These are phyloP conservation scores for Fusarium decemcellulare DNA, from an alignment of 2,329 filamentous ascomycete genomes.

Conservation along the genomic window DNA sequence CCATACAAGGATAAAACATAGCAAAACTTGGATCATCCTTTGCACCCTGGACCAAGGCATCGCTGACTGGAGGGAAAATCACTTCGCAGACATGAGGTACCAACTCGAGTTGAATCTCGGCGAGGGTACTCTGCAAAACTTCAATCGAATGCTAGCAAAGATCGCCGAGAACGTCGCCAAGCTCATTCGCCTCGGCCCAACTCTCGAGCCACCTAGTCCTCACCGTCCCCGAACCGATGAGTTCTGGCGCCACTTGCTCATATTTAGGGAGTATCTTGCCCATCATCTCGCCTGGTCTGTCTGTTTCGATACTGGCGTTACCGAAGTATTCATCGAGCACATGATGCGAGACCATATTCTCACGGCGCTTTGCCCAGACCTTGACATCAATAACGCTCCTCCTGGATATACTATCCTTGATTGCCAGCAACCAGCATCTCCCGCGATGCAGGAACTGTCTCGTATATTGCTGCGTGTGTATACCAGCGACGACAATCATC, in stretches of 20 bases:
- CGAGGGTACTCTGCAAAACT: neutral
- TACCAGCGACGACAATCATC: neutral
- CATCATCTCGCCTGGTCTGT: conserved; percentile 7
- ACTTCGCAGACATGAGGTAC: conserved; percentile 11
- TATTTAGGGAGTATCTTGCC: neutral
- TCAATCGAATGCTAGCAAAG: neutral
- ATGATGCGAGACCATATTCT: conserved; percentile 23
- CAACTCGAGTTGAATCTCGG: conserved; percentile 18
- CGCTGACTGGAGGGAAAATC: neutral
- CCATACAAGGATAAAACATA: neutral
- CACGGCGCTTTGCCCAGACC: conserved; percentile 14
- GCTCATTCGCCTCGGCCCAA: conserved; percentile 10
- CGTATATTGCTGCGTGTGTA: neutral
- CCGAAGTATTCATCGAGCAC: conserved; percentile 12
- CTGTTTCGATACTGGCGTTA: conserved; percentile 28
- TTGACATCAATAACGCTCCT: neutral
- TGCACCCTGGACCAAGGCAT: neutral
- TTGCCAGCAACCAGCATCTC: neutral
- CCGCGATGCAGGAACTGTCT: neutral
- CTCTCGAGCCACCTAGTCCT: neutral
- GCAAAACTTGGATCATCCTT: conserved; percentile 6
- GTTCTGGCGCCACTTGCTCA: conserved; percentile 4
- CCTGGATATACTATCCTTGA: neutral
- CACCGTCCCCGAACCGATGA: neutral
- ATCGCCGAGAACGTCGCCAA: neutral